Percentiles rank a stretch among this genome's conserved stretches.
Evolutionary conservation across 768 basidiomycete species (phyloP).

Genomic region (Russula sp.): DNA sequence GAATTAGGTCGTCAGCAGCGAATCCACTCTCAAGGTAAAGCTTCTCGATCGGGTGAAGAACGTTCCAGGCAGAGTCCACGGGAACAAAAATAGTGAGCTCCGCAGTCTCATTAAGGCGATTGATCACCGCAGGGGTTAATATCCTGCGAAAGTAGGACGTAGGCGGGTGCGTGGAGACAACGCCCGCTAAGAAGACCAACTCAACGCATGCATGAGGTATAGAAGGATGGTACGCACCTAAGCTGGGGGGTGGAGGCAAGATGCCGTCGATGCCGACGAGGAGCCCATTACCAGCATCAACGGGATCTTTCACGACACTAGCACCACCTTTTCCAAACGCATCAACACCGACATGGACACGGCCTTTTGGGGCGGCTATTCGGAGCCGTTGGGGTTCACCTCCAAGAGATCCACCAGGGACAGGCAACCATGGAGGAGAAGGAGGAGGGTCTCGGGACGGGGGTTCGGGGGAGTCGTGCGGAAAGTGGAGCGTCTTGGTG

Average conservation of each 20-base stretch:
- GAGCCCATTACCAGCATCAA: slow-evolving; percentile 70
- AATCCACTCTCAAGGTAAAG: slow-evolving; percentile 88
- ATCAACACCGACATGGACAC: slow-evolving; percentile 67
- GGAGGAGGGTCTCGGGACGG: slow-evolving; percentile 70
- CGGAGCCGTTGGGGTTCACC: slow-evolving; percentile 79
- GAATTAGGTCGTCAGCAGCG: slow-evolving; percentile 72
- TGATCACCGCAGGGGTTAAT: slow-evolving; percentile 55
- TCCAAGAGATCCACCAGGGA: slow-evolving; percentile 78
- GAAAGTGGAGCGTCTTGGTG: slow-evolving; percentile 67
- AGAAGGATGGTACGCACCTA: slow-evolving; percentile 52
- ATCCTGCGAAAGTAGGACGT: slow-evolving; percentile 75
- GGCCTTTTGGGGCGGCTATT: slow-evolving; percentile 48
- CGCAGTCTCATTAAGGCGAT: slow-evolving; percentile 60
- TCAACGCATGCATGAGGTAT: slow-evolving; percentile 7
- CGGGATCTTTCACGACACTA: slow-evolving; percentile 54
- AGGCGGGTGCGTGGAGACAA: slow-evolving; percentile 56
- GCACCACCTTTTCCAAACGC: slow-evolving; percentile 75
- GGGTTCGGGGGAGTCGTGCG: slow-evolving; percentile 54
- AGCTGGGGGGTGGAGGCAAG: slow-evolving; percentile 66
- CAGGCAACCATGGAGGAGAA: slow-evolving; percentile 80
- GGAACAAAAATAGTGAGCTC: slow-evolving; percentile 90
- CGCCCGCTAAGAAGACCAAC: slow-evolving; percentile 45
- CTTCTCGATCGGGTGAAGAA: slow-evolving; percentile 71
- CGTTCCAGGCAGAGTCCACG: slow-evolving; percentile 78
- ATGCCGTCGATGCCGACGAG: slow-evolving; percentile 74